A percentile compares a stretch with the other conserved stretches of the same genome.
phyloP scores from a whole-genome alignment of 1,139 yeast genomes.

The Wickerhamomyces sp. region DNA sequence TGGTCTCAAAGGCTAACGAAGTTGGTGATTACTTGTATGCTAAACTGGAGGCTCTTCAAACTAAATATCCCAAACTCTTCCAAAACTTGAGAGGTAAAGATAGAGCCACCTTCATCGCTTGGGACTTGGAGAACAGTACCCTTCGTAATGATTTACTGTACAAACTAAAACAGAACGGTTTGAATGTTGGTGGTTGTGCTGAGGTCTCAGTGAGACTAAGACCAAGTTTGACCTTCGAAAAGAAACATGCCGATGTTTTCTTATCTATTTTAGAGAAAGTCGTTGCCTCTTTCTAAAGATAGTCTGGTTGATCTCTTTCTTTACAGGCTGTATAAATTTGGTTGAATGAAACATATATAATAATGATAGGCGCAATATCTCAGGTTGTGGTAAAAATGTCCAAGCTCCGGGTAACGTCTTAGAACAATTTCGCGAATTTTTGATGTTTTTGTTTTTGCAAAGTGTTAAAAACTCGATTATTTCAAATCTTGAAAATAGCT shows the following conservation, averaged over 20 bases:
- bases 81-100: slow-evolving; percentile 59
- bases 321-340: too few relatives aligned
- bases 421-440: too few relatives aligned
- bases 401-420: too few relatives aligned
- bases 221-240: slow-evolving; percentile 64
- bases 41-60: slow-evolving; percentile 39
- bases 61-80: slow-evolving; percentile 40
- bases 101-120: slow-evolving; percentile 73
- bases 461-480: too few relatives aligned
- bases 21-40: slow-evolving; percentile 57
- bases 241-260: slow-evolving; percentile 61
- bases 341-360: neutral
- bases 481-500: too few relatives aligned
- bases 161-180: slow-evolving; percentile 49
- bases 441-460: too few relatives aligned
- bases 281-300: neutral
- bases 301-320: too few relatives aligned
- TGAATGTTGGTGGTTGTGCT: slow-evolving; percentile 74
- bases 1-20: slow-evolving; percentile 45
- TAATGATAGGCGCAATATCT: too few relatives aligned
- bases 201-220: slow-evolving; percentile 60
- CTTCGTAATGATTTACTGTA: slow-evolving; percentile 47
- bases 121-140: slow-evolving; percentile 48
- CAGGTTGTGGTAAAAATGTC: too few relatives aligned
- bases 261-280: slow-evolving; percentile 31